Percentiles rank a stretch among this genome's conserved stretches.
These are phyloP conservation scores for Colletotrichum sidae DNA, from an alignment of 2,329 filamentous ascomycete genomes.

Conservation along the genomic window DNA sequence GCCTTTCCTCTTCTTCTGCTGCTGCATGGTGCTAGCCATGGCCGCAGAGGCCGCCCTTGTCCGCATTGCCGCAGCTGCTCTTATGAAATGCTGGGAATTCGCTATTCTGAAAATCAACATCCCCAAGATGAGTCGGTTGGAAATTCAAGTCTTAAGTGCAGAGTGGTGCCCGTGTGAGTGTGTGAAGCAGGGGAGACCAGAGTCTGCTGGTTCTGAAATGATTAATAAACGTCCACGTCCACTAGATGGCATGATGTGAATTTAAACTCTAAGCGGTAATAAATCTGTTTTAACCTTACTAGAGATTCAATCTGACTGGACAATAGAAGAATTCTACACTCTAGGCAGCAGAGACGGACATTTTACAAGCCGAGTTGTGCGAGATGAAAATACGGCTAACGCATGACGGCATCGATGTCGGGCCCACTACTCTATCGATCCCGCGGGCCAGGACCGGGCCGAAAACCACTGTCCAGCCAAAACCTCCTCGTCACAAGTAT, in stretches of 20 bases:
- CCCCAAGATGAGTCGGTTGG: neutral
- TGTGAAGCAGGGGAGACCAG: neutral
- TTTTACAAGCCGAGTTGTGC: neutral
- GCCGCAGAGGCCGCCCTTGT: slow-evolving; percentile 1
- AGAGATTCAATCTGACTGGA: neutral
- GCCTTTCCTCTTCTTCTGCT: slow-evolving; percentile 1
- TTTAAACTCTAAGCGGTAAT: no score
- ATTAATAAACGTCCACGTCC: no score
- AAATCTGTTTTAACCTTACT: neutral
- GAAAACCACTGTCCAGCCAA: neutral
- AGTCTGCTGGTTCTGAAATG: no score
- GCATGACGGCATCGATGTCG: slow-evolving; percentile 10
- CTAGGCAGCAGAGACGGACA: slow-evolving; percentile 1
- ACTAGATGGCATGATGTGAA: no score
- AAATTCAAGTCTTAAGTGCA: neutral
- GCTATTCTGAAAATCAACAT: no score
- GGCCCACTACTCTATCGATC: neutral
- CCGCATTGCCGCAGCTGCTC: neutral
- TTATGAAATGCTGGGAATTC: no score
- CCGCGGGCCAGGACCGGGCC: no score
- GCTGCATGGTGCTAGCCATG: neutral
- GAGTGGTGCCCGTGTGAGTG: neutral
- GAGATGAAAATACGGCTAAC: neutral
- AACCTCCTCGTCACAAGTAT: neutral
- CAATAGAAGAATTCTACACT: neutral